Evolutionary conservation across 345 rosid species (phyloP), one percentile per base, ranked within the genome.

Genomic region (Isatis tinctoria): DNA sequence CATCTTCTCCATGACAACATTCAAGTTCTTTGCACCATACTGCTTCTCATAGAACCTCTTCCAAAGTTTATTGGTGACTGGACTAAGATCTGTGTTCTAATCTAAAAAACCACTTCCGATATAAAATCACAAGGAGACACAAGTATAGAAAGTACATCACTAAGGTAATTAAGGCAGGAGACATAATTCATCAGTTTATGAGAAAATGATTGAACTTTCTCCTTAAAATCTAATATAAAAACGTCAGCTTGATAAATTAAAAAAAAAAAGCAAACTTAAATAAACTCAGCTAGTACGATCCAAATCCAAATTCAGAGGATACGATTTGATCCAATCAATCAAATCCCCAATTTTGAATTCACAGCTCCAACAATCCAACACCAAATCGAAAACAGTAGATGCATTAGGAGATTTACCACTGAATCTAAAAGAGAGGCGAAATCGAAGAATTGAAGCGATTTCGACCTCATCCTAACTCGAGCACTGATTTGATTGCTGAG

Each of bases 71-170:
- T 95, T 84, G 10, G 97, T 95, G 24, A 95, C 77, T 0, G 96
- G 86, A 84, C 84, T 86, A 74, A 95, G 92, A 80, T 95, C 96
- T 40, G 90, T 82, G 64, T 78, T 95, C 98, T 94, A 63, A 8
- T 35, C 28, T n/a, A 11, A 18, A 17, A 12, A 51, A 1, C 24
- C 24, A 48, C 30, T 48, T 48, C 22, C 48, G 40, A 40, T 39
- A 27, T 54, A 39, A 41, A 41, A 52, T 51, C 53, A 49, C 62
- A 51, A 60, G 5, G 11, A 70, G 18, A 33, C 5, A 5, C 33
- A 6, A 30, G 24, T 22, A 22, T 22, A n/a, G n/a, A n/a, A n/a
- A n/a, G n/a, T n/a, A n/a, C n/a, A 22, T 22, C 24, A 22, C 24
- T 22, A 22, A 22, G 24, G 24, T 22, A 22, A 22, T 22, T 22